Percentiles rank a stretch among this genome's conserved stretches.
phyloP scores from a whole-genome alignment of 2,329 filamentous ascomycete genomes.

The Colletotrichum nymphaeae region DNA sequence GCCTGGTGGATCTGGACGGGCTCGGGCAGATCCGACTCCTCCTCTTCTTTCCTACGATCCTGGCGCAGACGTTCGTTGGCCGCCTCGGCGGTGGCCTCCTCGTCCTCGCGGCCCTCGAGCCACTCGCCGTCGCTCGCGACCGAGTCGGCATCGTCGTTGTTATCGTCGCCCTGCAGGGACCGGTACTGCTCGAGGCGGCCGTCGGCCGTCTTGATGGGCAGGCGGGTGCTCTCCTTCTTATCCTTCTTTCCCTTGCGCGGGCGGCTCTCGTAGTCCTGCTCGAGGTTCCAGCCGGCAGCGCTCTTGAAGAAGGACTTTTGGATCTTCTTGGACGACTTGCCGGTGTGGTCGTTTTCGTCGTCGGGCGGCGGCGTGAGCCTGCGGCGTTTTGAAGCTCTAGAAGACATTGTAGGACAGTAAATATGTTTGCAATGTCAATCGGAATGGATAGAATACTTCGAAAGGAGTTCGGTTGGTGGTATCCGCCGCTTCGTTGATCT shows the following conservation, averaged over 20 bases:
- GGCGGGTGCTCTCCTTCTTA: slow-evolving; percentile 75
- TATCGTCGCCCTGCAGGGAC: slow-evolving; percentile 65
- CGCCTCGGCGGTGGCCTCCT: slow-evolving; percentile 62
- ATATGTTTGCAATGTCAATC: neutral
- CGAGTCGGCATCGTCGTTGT: slow-evolving; percentile 69
- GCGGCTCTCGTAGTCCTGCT: slow-evolving; percentile 88
- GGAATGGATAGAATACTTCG: neutral
- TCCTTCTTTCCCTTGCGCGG: slow-evolving; percentile 81
- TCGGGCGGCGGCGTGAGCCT: slow-evolving; percentile 67
- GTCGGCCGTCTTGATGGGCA: slow-evolving; percentile 89
- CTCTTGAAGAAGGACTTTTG: slow-evolving; percentile 77
- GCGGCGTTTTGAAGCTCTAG: slow-evolving; percentile 65
- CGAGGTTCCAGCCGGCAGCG: slow-evolving; percentile 87
- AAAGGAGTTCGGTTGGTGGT: neutral
- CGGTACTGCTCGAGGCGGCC: slow-evolving; percentile 75
- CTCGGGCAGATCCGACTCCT: slow-evolving; percentile 75
- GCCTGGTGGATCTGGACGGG: slow-evolving; percentile 85
- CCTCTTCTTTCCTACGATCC: slow-evolving; percentile 52
- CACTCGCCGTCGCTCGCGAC: slow-evolving; percentile 71
- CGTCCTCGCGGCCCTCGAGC: slow-evolving; percentile 70
- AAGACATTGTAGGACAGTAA: slow-evolving; percentile 52
- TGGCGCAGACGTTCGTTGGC: slow-evolving; percentile 47
- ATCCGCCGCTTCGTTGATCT: neutral
- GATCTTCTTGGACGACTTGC: slow-evolving; percentile 50
- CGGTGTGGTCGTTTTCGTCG: slow-evolving; percentile 50